These are phyloP conservation scores for Rhodomyrtus psidioides DNA, from an alignment of 441 rosid genomes.

Conservation along the genomic window DNA sequence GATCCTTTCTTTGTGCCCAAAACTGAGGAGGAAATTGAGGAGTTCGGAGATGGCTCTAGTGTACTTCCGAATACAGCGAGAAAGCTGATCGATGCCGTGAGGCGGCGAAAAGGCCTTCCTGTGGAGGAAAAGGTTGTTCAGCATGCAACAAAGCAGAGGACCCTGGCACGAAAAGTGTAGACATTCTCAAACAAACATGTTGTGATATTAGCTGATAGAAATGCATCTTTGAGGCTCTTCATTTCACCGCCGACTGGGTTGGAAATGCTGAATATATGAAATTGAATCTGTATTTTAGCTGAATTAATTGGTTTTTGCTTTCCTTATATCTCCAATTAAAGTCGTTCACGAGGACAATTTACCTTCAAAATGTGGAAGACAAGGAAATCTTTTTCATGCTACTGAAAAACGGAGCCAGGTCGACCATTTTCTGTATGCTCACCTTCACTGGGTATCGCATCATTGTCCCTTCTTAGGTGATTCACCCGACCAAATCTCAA, in stretches of 20 bases:
- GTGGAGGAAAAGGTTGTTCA: constrained; percentile 93
- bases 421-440: neutral
- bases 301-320: neutral
- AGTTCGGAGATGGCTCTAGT: constrained; percentile 90
- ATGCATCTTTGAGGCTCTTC: neutral
- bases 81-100: constrained; percentile 77
- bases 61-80: constrained; percentile 82
- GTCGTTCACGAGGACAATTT: neutral
- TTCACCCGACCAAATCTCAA: neutral
- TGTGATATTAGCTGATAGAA: neutral
- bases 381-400: neutral
- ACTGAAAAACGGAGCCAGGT: neutral
- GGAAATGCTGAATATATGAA: neutral
- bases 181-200: neutral
- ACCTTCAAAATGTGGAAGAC: neutral
- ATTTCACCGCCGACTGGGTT: neutral
- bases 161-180: constrained; percentile 83
- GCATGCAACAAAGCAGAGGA: constrained; percentile 89
- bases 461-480: neutral
- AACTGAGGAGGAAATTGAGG: constrained; percentile 90
- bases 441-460: neutral
- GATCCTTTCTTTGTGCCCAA: constrained; percentile 92
- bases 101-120: constrained; percentile 79
- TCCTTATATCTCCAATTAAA: neutral
- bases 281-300: neutral